Evolutionary conservation across 1,284 basidiomycete species (phyloP).

Genomic region (Naganishia liquefaciens): DNA sequence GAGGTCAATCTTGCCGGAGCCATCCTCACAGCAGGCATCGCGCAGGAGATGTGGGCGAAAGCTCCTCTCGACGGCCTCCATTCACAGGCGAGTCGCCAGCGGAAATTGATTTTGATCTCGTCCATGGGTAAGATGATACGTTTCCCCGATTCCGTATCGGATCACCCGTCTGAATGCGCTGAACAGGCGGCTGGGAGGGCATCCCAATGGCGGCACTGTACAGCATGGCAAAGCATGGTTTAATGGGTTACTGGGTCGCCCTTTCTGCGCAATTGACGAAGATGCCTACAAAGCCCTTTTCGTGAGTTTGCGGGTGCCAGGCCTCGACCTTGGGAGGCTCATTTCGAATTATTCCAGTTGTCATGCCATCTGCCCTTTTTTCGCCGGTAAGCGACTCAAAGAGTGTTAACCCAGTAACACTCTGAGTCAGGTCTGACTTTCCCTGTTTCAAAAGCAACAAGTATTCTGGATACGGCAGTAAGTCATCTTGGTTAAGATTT

Average conservation of each 20-base stretch:
- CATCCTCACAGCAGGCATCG: conserved; percentile 33
- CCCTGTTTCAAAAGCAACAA: conserved; percentile 10
- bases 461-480: conserved; percentile 23
- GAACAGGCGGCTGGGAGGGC: conserved; percentile 32
- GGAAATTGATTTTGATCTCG: conserved; percentile 36
- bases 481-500: background rate
- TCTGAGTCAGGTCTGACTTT: background rate
- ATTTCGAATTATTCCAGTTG: conserved; percentile 28
- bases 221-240: conserved; percentile 36
- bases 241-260: conserved; percentile 37
- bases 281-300: conserved; percentile 29
- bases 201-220: conserved; percentile 36
- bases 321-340: background rate
- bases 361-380: conserved; percentile 40
- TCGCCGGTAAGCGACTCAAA: conserved; percentile 32
- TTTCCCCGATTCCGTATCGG: background rate
- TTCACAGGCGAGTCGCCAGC: conserved; percentile 1
- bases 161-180: too few relatives aligned
- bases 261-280: conserved; percentile 31
- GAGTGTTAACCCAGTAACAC: background rate
- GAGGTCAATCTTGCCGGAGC: conserved; percentile 38
- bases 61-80: conserved; percentile 4
- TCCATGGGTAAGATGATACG: conserved; percentile 34
- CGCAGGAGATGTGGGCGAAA: conserved; percentile 34
- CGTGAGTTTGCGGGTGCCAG: conserved; percentile 28